Base-by-base conservation (phyloP, 179 eudicot species). In the Amaranthus tricolor region DNA sequence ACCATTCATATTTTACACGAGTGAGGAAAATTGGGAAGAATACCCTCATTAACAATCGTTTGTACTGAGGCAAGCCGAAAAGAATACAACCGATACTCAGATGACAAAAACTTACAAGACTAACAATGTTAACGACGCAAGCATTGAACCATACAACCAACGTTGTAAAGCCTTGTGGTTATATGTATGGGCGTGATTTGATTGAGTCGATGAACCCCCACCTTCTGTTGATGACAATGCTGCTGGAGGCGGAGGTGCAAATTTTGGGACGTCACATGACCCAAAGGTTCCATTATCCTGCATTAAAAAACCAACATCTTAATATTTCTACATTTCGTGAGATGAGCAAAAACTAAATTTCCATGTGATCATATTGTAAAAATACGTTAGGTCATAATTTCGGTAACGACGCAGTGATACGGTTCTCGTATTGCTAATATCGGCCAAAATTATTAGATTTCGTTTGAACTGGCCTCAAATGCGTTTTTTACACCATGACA, bases 171-270 rank as follows among this genome's bases (percentile, higher is more conserved):
- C 48, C 3, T 53, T 48, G 20, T 51, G 56, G 24, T 54, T 55
- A 62, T 74, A 12, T 14, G 20, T 80, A 16, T 44, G 73, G 71
- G 84, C 81, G 12, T 66, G 15, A 63, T 51, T 80, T 17, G 77
- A 68, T 24, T 55, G 68, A 14, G 61, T 7, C 5, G 84, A 20
- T 53, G 48, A 47, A 1, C 20, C 13, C 43, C 71, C 45, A 19
- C 40, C 40, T 31, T 12, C 11, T 4, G 79, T 7, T 56, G 77
- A 50, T 24, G 90, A 45, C 49, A 77, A 73, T 65, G 75, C 86
- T 1, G 96, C 93, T 16, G 97, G 97, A 4, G 97, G 97, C 12
- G 97, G 97, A 63, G 97, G 97, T 58, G 96, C 87, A 64, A 92
- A 76, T 40, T 52, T 69, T 6, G 97, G 96, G 14, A 81, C 82